Evolutionary conservation across 768 basidiomycete species (phyloP), one percentile per base, ranked within the genome.

Genomic region (Trametes cingulata): DNA sequence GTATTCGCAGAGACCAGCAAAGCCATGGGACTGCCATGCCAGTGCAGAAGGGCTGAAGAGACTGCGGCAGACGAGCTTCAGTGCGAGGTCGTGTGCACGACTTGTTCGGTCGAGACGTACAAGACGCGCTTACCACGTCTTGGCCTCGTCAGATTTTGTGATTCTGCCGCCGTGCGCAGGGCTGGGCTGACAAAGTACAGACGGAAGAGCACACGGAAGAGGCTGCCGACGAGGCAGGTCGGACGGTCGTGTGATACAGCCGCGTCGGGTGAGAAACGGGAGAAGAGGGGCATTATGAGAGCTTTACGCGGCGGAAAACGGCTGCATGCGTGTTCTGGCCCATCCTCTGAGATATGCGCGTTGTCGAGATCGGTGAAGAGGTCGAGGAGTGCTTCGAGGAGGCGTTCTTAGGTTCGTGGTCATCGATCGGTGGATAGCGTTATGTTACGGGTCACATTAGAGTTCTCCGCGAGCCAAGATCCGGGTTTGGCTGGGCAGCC

Each of bases 401-500:
- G 52, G n/a, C 25, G 52, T 29, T 53, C 40, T 53, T 42, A 40
- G 25, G 19, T 43, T 43, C 29, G 14, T 19, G 24, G 29, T 27
- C 29, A 36, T 45, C 42, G 52, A 54, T 42, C 27, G 41, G 19
- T 9, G 15, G 41, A 54, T 54, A 54, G 42, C 52, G 41, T 54
- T 53, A 19, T 54, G 52, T 43, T 54, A 45, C 52, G 1, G 41
- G 52, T 43, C 52, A 54, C 52, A 54, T 22, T 33, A 20, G 19
- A 19, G 29, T 54, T 35, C 20, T 39, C 33, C 35, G 35, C 36
- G 50, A 37, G 9, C 2, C 48, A 36, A 37, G 48, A 15, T 50
- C 48, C 33, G 48, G 45, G 6, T 20, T 15, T 20, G 20, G 41
- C 41, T 20, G 8, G 42, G 42, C 42, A 19, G 42, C 43, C 22